phyloP scores from a whole-genome alignment of 495 filamentous ascomycete genomes.

The Daldinia concentrica region DNA sequence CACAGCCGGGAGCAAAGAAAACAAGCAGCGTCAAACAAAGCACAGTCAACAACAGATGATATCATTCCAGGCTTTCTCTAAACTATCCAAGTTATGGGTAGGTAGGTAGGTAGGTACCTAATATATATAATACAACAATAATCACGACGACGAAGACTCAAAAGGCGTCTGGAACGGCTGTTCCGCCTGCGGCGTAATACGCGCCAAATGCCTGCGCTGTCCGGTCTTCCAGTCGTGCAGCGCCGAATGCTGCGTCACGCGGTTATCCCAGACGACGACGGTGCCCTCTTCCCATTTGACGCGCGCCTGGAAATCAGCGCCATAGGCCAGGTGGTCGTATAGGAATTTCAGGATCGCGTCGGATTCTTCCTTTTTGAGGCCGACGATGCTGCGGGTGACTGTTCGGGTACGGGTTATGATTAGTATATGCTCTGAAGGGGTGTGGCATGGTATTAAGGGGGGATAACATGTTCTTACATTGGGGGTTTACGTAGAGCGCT shows the following conservation, averaged over 20 bases:
- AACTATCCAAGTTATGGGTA: conserved; percentile 2
- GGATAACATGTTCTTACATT: conserved; percentile 67
- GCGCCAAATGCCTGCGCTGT: conserved; percentile 79
- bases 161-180: conserved; percentile 74
- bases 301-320: conserved; percentile 88
- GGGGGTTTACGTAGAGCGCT: conserved; percentile 84
- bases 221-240: conserved; percentile 82
- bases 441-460: too few species aligned
- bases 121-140: background rate
- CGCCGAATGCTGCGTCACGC: conserved; percentile 81
- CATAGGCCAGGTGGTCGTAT: conserved; percentile 82
- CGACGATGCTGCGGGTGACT: conserved; percentile 78
- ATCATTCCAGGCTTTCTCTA: conserved; percentile 46
- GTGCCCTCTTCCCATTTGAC: conserved; percentile 84
- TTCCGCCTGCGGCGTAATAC: conserved; percentile 88
- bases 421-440: background rate
- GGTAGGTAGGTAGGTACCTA: background rate
- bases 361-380: conserved; percentile 80
- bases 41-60: conserved; percentile 31
- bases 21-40: conserved; percentile 15
- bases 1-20: conserved; percentile 38
- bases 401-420: background rate
- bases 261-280: conserved; percentile 91
- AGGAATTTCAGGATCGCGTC: conserved; percentile 86
- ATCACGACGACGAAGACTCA: conserved; percentile 50